Percentiles rank a stretch among this genome's conserved stretches.
Evolutionary conservation across 345 rosid species (phyloP).

Genomic region (Streptanthus diversifolius): DNA sequence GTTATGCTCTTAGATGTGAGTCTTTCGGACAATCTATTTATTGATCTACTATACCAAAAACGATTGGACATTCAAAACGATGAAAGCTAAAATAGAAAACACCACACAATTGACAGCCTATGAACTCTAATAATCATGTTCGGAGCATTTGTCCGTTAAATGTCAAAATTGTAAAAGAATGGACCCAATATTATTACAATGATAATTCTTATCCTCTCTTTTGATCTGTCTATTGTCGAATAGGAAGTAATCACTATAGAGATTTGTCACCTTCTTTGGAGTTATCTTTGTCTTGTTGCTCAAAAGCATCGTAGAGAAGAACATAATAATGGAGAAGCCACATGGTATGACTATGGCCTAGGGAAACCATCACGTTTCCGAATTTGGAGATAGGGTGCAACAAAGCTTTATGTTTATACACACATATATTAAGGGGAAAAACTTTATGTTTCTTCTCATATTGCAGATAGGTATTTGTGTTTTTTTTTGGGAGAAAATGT

Average conservation of each 20-base stretch:
- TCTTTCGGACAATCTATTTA: no score
- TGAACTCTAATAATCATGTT: conserved; percentile 24
- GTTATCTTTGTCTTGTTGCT: conserved; percentile 36
- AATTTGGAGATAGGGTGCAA: conserved; percentile 33
- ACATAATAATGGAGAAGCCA: conserved; percentile 39
- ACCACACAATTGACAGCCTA: conserved; percentile 22
- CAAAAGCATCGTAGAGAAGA: conserved; percentile 27
- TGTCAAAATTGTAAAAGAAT: conserved; percentile 23
- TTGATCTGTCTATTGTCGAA: conserved; percentile 40
- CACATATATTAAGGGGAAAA: background rate
- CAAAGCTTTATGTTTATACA: conserved; percentile 14
- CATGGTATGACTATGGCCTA: conserved; percentile 33
- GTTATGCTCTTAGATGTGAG: background rate
- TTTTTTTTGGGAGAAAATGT: background rate
- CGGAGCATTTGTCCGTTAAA: conserved; percentile 27
- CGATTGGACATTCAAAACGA: background rate
- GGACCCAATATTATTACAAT: conserved; percentile 37
- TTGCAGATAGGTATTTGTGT: background rate
- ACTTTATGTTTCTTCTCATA: conserved; percentile 18
- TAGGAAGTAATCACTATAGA: conserved; percentile 34
- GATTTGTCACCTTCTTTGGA: conserved; percentile 35
- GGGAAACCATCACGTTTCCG: conserved; percentile 36
- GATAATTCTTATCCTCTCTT: conserved; percentile 35
- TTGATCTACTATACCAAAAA: background rate
- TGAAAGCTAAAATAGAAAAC: conserved; percentile 8